phyloP scores from a whole-genome alignment of 2,329 filamentous ascomycete species.

The Grosmannia serpens region DNA sequence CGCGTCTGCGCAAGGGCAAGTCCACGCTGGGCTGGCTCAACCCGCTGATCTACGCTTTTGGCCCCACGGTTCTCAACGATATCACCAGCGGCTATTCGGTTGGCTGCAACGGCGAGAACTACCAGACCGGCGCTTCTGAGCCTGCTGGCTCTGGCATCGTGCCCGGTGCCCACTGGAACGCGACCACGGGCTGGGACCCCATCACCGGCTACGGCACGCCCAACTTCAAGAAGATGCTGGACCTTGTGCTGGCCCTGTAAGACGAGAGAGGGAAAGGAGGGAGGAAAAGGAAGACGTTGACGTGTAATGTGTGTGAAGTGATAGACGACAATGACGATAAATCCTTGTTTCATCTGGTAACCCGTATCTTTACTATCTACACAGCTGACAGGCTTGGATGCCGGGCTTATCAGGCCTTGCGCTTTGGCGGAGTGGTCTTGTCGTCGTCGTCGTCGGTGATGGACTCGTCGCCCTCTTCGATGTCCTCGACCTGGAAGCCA shows the following conservation, averaged over 20 bases:
- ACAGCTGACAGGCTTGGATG: too few relatives aligned
- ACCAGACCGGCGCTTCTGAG: conserved; percentile 24
- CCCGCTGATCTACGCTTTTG: conserved; percentile 42
- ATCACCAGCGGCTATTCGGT: conserved; percentile 21
- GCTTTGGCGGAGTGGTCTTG: too few relatives aligned
- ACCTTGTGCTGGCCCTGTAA: conserved; percentile 4
- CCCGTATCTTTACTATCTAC: too few relatives aligned
- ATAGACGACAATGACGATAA: too few relatives aligned
- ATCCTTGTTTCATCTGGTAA: too few relatives aligned
- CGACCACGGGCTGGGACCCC: conserved; percentile 13
- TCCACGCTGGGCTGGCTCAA: conserved; percentile 47
- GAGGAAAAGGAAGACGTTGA: neutral
- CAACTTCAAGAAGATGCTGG: conserved; percentile 12
- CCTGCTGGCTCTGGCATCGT: conserved; percentile 26
- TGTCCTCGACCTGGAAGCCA: conserved; percentile 7
- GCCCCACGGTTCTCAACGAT: conserved; percentile 21
- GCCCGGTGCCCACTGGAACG: conserved; percentile 11
- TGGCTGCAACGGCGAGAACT: conserved; percentile 21
- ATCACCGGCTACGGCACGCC: conserved; percentile 13
- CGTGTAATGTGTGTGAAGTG: too few relatives aligned
- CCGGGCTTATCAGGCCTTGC: too few relatives aligned
- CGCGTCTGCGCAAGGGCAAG: conserved; percentile 42
- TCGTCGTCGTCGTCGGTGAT: conserved; percentile 4
- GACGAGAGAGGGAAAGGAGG: too few relatives aligned
- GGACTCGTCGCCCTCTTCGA: conserved; percentile 7